Percentiles rank a stretch among this genome's conserved stretches.
phyloP scores from a whole-genome alignment of 352 stramenopile genomes.

The Globisporangium camurandrum region DNA sequence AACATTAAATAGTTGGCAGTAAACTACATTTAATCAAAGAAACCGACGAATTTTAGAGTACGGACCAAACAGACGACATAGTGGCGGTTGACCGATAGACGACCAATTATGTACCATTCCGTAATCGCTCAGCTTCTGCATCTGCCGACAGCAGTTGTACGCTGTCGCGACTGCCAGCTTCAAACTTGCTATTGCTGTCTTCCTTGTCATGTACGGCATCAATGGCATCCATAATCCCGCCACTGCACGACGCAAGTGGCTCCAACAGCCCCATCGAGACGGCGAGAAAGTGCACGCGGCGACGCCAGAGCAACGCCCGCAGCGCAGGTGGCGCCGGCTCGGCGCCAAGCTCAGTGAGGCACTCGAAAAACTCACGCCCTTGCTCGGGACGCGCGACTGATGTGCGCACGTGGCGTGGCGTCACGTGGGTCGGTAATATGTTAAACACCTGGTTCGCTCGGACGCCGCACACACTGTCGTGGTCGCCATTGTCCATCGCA shows the following conservation, averaged over 20 bases:
- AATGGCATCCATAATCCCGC: no score
- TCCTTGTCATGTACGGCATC: no score
- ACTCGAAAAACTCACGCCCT: constrained; percentile 44
- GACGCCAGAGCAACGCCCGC: constrained; percentile 24
- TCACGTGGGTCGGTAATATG: constrained; percentile 35
- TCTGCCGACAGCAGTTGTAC: no score
- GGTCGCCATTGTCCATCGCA: constrained; percentile 18
- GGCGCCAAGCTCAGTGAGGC: constrained; percentile 38
- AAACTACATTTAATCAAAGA: no score
- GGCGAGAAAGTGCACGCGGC: constrained; percentile 36
- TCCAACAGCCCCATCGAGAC: constrained; percentile 37
- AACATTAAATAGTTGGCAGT: no score
- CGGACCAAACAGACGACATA: no score
- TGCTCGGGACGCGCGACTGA: constrained; percentile 8
- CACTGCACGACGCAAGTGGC: constrained; percentile 22
- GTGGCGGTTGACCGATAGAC: no score
- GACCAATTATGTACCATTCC: no score
- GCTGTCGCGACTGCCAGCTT: no score
- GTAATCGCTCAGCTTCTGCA: not conserved
- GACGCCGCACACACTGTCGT: no score
- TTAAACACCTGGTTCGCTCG: constrained; percentile 34
- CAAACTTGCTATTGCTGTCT: not conserved
- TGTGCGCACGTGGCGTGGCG: constrained; percentile 20
- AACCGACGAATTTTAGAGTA: no score
- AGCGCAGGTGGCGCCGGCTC: constrained; percentile 21